A percentile compares a stretch with the other conserved stretches of the same genome.
These are phyloP conservation scores for Penicillium thymicola DNA, from an alignment of 2,329 filamentous ascomycete species.

Conservation along the genomic window DNA sequence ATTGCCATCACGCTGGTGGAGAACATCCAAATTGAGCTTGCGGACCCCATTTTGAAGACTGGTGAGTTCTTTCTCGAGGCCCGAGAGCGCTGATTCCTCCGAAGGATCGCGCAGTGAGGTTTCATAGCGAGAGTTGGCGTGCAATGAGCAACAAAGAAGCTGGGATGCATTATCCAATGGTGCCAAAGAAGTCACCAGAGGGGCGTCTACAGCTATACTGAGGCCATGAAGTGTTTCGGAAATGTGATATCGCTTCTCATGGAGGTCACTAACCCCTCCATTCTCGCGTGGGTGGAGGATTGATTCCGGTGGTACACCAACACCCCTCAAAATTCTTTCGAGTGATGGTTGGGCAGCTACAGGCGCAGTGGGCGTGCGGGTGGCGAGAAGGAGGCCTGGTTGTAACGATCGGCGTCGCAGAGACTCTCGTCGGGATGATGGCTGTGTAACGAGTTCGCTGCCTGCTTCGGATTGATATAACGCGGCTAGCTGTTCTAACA, in stretches of 20 bases:
- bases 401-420: slow-evolving; percentile 28
- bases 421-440: slow-evolving; percentile 27
- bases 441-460: slow-evolving; percentile 19
- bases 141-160: slow-evolving; percentile 32
- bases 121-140: slow-evolving; percentile 28
- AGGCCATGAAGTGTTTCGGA: slow-evolving; percentile 29
- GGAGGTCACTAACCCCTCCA: slow-evolving; percentile 20
- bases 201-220: slow-evolving; percentile 28
- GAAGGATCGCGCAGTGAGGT: slow-evolving; percentile 27
- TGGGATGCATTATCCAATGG: slow-evolving; percentile 33
- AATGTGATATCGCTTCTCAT: slow-evolving; percentile 32
- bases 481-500: slow-evolving; percentile 31
- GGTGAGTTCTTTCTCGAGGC: slow-evolving; percentile 31
- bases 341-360: slow-evolving; percentile 25
- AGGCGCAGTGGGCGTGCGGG: slow-evolving; percentile 13
- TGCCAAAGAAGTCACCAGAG: slow-evolving; percentile 29
- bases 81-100: slow-evolving; percentile 27
- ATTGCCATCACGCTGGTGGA: slow-evolving; percentile 31
- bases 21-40: slow-evolving; percentile 32
- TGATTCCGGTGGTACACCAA: slow-evolving; percentile 31
- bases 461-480: slow-evolving; percentile 33
- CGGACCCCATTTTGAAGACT: slow-evolving; percentile 34
- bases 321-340: slow-evolving; percentile 33
- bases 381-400: slow-evolving; percentile 14
- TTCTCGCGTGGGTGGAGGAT: slow-evolving; percentile 23